phyloP scores from a whole-genome alignment of 2,329 filamentous ascomycete species.

The Colletotrichum salicis region DNA sequence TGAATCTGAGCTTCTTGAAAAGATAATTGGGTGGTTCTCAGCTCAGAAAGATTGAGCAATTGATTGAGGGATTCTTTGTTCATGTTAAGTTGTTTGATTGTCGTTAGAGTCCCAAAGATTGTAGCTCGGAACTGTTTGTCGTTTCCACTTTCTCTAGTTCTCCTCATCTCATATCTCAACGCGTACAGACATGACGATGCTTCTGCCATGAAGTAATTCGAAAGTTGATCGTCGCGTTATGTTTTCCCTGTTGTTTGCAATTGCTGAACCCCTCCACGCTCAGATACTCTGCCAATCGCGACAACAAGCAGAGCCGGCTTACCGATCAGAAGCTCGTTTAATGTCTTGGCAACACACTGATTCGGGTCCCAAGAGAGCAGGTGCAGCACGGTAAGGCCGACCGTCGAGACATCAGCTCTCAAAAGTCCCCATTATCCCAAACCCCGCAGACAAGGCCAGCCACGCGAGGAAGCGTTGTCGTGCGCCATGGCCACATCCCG shows the following conservation, averaged over 20 bases:
- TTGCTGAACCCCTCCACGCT: background rate
- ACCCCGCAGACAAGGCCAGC: background rate
- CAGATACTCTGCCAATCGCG: background rate
- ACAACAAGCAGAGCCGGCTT: background rate
- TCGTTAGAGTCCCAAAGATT: no score
- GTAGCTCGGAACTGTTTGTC: background rate
- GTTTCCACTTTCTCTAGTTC: background rate
- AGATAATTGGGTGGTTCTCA: background rate
- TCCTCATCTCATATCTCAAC: background rate
- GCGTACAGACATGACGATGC: background rate
- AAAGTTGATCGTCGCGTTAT: background rate
- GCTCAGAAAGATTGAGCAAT: no score
- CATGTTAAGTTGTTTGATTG: no score
- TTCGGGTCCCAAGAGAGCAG: background rate
- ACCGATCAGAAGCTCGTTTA: background rate
- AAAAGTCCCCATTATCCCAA: background rate
- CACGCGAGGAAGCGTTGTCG: background rate
- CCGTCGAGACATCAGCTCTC: background rate
- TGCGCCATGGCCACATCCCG: background rate
- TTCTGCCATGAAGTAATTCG: background rate
- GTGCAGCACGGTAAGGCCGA: background rate
- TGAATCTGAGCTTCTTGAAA: background rate
- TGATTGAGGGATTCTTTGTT: no score
- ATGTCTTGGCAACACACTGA: background rate
- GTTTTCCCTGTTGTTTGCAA: background rate